Percentiles rank a stretch among this genome's conserved stretches.
These are phyloP conservation scores for Cutaneotrichosporon sp. DNA, from an alignment of 1,284 basidiomycete genomes.

Conservation along the genomic window DNA sequence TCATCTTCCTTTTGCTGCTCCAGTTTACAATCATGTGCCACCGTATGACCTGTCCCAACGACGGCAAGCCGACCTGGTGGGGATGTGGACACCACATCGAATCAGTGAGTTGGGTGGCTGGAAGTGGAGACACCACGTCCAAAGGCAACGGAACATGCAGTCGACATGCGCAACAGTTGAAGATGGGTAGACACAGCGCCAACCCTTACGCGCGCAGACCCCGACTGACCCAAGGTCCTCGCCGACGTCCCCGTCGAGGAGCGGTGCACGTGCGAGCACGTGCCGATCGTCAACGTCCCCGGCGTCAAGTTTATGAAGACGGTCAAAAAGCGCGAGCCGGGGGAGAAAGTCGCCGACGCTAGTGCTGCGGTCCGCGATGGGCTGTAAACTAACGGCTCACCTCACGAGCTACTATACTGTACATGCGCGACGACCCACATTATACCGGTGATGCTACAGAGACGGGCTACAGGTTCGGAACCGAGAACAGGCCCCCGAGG, in stretches of 20 bases:
- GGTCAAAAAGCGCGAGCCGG: conserved; percentile 24
- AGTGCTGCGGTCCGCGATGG: background rate
- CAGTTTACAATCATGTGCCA: conserved; percentile 44
- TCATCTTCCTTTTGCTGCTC: background rate
- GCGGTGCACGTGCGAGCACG: conserved; percentile 47
- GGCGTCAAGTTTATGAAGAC: conserved; percentile 43
- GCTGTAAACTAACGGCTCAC: conserved; percentile 2
- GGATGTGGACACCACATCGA: conserved; percentile 53
- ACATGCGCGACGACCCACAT: background rate
- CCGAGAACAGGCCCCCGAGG: conserved; percentile 2
- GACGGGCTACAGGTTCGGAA: background rate
- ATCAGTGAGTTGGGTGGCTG: conserved; percentile 28
- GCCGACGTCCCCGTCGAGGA: conserved; percentile 39
- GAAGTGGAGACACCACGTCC: conserved; percentile 1
- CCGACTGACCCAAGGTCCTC: conserved; percentile 34
- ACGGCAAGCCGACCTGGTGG: conserved; percentile 53
- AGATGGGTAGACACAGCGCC: background rate
- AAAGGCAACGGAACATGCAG: no score
- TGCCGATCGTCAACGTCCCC: conserved; percentile 30
- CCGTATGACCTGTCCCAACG: conserved; percentile 49
- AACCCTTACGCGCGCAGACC: background rate
- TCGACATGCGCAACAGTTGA: no score
- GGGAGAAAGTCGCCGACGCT: background rate
- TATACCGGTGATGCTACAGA: background rate
- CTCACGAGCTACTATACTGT: background rate